A percentile compares a stretch with the other conserved stretches of the same genome.
phyloP scores from a whole-genome alignment of 306 rosid genomes.

The Cotoneaster glaucophyllus region DNA sequence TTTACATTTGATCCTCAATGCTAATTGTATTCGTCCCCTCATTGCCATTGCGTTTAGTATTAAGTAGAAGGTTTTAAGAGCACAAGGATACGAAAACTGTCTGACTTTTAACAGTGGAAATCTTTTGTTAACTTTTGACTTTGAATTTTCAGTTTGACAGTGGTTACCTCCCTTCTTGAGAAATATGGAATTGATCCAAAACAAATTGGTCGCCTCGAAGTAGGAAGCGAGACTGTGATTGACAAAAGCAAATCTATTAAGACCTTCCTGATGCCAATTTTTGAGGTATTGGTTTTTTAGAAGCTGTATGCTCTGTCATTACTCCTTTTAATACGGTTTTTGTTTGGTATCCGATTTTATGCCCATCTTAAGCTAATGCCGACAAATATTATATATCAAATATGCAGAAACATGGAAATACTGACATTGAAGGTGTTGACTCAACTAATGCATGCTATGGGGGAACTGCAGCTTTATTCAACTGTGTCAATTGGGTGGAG shows the following conservation, averaged over 20 bases:
- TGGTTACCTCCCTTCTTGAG: constrained; percentile 73
- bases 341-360: neutral
- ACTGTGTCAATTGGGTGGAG: constrained; percentile 98
- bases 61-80: neutral
- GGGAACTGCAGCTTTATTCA: constrained; percentile 96
- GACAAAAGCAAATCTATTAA: constrained; percentile 99
- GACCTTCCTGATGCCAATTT: constrained; percentile 95
- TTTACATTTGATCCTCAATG: constrained; percentile 5
- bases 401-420: constrained; percentile 73
- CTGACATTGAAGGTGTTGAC: constrained; percentile 94
- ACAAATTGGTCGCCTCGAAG: constrained; percentile 98
- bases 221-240: constrained; percentile 96
- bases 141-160: constrained; percentile 79
- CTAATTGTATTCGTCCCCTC: neutral
- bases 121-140: constrained; percentile 17
- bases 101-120: neutral
- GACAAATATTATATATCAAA: constrained; percentile 10
- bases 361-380: neutral
- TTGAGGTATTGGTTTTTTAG: constrained; percentile 55
- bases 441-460: constrained; percentile 98
- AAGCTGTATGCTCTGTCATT: neutral
- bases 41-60: neutral
- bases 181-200: constrained; percentile 81
- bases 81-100: neutral
- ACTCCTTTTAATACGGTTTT: neutral